phyloP scores from a whole-genome alignment of 805 yeast genomes.

The Candida quercuum region DNA sequence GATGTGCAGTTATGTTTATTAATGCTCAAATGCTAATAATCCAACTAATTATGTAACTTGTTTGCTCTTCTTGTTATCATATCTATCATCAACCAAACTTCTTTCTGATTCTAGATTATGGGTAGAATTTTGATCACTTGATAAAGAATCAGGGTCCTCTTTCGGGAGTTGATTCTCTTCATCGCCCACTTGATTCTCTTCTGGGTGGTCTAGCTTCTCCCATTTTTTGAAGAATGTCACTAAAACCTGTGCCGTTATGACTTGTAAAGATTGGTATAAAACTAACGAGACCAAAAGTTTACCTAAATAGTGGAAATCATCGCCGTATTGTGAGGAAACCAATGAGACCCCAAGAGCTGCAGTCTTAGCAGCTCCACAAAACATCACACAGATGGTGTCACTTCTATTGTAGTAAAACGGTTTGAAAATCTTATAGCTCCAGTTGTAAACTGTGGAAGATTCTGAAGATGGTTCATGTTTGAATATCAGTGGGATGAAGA shows the following conservation, averaged over 20 bases:
- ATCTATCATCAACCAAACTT: no score
- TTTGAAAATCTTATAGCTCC: constrained; percentile 30
- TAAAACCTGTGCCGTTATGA: constrained; percentile 70
- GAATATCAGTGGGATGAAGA: constrained; percentile 39
- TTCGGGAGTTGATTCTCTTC: constrained; percentile 12
- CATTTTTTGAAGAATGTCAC: constrained; percentile 65
- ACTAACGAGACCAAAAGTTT: constrained; percentile 76
- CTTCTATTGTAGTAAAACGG: constrained; percentile 68
- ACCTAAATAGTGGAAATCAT: constrained; percentile 56
- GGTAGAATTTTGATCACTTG: no score
- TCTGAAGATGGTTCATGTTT: constrained; percentile 41
- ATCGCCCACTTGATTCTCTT: constrained; percentile 9
- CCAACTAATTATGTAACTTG: no score
- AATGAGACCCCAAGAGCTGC: constrained; percentile 89
- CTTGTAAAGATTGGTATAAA: constrained; percentile 83
- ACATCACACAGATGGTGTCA: constrained; percentile 75
- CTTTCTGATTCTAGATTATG: no score
- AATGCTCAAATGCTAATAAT: no score
- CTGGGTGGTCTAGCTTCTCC: constrained; percentile 32
- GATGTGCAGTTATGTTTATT: no score
- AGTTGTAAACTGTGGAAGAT: constrained; percentile 40
- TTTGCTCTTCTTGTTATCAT: no score
- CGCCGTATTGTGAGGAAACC: constrained; percentile 75
- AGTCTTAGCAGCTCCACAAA: constrained; percentile 91
- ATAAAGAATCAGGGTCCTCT: background rate